Conservation (phyloP, 2,329 filamentous ascomycete genomes). For the Pseudocercospora pini-densiflorae region DNA sequence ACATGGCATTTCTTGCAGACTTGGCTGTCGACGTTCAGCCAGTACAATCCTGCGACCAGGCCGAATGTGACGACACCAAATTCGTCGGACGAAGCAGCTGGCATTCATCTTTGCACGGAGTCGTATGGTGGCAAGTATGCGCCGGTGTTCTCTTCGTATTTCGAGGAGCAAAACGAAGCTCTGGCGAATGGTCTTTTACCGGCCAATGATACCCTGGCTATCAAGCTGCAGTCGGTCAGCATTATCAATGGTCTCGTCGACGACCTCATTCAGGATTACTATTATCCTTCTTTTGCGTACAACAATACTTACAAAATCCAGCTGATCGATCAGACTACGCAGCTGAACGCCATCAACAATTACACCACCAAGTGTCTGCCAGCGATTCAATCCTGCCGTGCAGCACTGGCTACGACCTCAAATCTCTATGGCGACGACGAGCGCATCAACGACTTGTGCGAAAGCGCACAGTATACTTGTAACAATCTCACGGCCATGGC, state of each 20-base stretch:
- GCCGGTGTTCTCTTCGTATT: slow-evolving; percentile 63
- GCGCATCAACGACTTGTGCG: slow-evolving; percentile 29
- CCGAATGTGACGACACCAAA: slow-evolving; percentile 58
- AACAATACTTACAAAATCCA: slow-evolving; percentile 70
- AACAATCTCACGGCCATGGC: slow-evolving; percentile 31
- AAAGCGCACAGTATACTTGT: slow-evolving; percentile 27
- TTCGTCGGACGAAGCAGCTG: slow-evolving; percentile 29
- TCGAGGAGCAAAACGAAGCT: slow-evolving; percentile 65
- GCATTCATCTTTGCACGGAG: slow-evolving; percentile 65
- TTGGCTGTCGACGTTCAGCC: slow-evolving; percentile 53
- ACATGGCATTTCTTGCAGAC: slow-evolving; percentile 69
- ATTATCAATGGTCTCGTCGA: slow-evolving; percentile 76
- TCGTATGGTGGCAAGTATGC: slow-evolving; percentile 66
- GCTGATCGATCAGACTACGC: slow-evolving; percentile 58
- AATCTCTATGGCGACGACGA: slow-evolving; percentile 32
- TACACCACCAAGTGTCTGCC: slow-evolving; percentile 48
- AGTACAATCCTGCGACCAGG: slow-evolving; percentile 48
- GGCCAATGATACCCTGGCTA: slow-evolving; percentile 59
- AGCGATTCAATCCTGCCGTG: slow-evolving; percentile 42
- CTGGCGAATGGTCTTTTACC: slow-evolving; percentile 57
- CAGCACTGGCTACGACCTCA: slow-evolving; percentile 32
- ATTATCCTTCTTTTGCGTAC: slow-evolving; percentile 61
- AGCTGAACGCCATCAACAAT: slow-evolving; percentile 49
- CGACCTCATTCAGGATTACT: slow-evolving; percentile 62
- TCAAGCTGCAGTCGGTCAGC: slow-evolving; percentile 66